Conservation (phyloP, 495 filamentous ascomycete genomes). For the Geoglossum glabrum region DNA sequence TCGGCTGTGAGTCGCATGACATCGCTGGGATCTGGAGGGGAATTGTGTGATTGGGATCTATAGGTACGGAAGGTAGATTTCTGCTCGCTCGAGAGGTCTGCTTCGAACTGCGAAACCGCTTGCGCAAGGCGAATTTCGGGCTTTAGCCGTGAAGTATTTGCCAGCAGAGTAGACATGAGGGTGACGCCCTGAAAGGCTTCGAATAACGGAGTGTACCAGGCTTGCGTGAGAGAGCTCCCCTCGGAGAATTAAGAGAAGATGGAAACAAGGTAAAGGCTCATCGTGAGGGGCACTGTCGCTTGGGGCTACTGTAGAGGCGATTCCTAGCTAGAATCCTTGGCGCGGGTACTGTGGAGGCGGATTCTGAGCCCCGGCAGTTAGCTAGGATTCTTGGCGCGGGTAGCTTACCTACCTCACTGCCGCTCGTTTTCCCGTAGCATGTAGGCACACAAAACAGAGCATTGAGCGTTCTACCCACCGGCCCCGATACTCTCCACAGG, state of each 20-base stretch:
- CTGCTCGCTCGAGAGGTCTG: conserved; percentile 19
- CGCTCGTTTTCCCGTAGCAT: too few relatives aligned
- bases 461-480: too few relatives aligned
- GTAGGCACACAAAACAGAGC: too few relatives aligned
- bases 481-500: too few relatives aligned
- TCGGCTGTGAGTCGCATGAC: conserved; percentile 24
- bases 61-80: conserved; percentile 16
- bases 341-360: too few relatives aligned
- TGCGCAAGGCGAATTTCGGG: conserved; percentile 21
- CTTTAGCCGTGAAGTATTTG: conserved; percentile 23
- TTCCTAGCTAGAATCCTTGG: too few relatives aligned
- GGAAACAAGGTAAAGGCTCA: conserved; percentile 1
- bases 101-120: conserved; percentile 23
- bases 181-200: not conserved
- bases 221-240: not conserved
- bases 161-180: conserved; percentile 28
- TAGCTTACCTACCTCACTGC: too few relatives aligned
- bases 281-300: not conserved
- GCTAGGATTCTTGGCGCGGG: too few relatives aligned
- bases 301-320: too few relatives aligned
- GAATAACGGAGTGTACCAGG: not conserved
- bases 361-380: too few relatives aligned
- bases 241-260: not conserved
- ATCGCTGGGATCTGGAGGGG: conserved; percentile 18
- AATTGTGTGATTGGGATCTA: conserved; percentile 8